Percentiles rank a stretch among this genome's conserved stretches.
phyloP scores from a whole-genome alignment of 345 rosid species.

The Eutrema heterophyllum region DNA sequence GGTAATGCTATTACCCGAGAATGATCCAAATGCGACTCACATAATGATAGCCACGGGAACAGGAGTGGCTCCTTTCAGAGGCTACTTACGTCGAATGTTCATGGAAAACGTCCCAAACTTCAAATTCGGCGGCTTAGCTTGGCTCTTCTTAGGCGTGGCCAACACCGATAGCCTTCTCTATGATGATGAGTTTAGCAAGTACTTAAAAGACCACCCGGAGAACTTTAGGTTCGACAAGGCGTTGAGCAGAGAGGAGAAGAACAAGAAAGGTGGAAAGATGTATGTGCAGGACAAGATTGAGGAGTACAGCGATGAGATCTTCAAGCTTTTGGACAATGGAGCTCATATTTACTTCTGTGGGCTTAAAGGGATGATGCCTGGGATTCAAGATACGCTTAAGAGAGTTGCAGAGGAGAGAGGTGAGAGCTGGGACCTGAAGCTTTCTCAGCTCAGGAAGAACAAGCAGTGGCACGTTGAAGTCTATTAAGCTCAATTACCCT shows the following conservation, averaged over 20 bases:
- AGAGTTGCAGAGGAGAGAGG: constrained; percentile 93
- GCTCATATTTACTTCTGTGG: constrained; percentile 99
- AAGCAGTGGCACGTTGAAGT: constrained; percentile 99
- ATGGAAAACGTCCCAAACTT: constrained; percentile 78
- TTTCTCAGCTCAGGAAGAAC: constrained; percentile 91
- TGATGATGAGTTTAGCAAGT: constrained; percentile 79
- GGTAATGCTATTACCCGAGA: constrained; percentile 95
- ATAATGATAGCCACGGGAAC: constrained; percentile 99
- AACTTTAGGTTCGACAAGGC: constrained; percentile 83
- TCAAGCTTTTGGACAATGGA: constrained; percentile 82
- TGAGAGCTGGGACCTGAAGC: constrained; percentile 90
- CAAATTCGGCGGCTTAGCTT: constrained; percentile 80
- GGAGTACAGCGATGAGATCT: constrained; percentile 89
- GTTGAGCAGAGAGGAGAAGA: constrained; percentile 88
- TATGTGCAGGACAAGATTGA: constrained; percentile 98
- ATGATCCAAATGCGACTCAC: constrained; percentile 76
- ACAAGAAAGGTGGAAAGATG: constrained; percentile 96
- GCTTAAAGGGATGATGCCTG: constrained; percentile 99
- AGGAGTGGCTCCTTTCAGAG: constrained; percentile 92
- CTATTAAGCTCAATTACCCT: constrained; percentile 42
- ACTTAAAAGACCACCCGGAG: constrained; percentile 68
- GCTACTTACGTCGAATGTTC: constrained; percentile 90
- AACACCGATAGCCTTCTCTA: constrained; percentile 90
- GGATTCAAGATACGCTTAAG: constrained; percentile 87
- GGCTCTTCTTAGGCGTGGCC: constrained; percentile 99